Evolutionary conservation across 1,139 yeast genomes (phyloP), one percentile per base, ranked within the genome.

Genomic region (Arxiozyma heterogenica): DNA sequence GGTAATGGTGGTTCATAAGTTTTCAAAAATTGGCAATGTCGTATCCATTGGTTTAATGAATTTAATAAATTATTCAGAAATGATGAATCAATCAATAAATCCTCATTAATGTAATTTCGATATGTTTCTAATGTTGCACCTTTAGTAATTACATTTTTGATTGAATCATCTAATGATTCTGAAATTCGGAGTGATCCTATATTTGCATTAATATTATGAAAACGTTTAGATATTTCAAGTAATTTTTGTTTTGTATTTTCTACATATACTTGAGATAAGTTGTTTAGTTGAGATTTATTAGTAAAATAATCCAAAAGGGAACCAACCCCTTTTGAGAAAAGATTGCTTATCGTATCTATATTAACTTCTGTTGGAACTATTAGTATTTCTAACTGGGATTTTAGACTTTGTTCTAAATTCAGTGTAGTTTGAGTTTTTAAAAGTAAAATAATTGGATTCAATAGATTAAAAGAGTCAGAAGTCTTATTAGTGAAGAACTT

Each of bases 41-140:
- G 78, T 25, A 84, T 80, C 97, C 97, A 90, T 12, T 74, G 74
- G 61, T 86, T 86, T 4, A 84, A 93, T 6, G 75, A 76, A 3
- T 77, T 70, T 51, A 91, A 93, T 15, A 89, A 69, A 46, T 76
- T 77, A 62, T 90, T 90, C 49, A 89, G 71, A 57, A 84, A 77
- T 0, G 69, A 65, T 0, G 85, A 68, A 59, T 88, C 91, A 0
- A 70, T 60, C 1, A 81, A 59, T 8, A 74, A 60, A 0, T 64
- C 67, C 1, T 66, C 66, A 0, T 75, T 67, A 2, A 78, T 61
- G 38, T 63, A 58, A 1, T 73, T 71, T 8, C 69, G 62, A 51
- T 43, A 60, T 64, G 47, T 61, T 62, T 2, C 59, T 60, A 8
- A 59, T 30, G 2, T 53, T 60, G 73, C 75, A 6, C 74, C 74